phyloP scores from a whole-genome alignment of 225 moss, liverwort and hornwort species.

The Bryoerythrophyllum caledonicum region DNA sequence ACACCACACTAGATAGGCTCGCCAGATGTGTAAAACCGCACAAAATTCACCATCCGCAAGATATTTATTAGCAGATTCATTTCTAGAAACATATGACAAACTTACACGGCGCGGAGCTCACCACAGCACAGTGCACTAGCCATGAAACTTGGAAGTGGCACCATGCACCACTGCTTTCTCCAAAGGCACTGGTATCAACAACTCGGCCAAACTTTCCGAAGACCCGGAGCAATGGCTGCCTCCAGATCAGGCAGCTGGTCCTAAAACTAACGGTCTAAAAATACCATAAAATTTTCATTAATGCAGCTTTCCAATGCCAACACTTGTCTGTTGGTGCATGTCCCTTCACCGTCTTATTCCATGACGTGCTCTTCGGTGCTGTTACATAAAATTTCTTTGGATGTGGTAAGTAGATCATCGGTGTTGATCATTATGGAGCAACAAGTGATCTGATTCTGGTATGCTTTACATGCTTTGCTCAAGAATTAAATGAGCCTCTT shows the following conservation, averaged over 20 bases:
- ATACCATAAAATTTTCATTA: neutral
- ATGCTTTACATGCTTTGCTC: neutral
- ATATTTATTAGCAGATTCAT: neutral
- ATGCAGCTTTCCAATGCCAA: neutral
- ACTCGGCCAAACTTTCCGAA: neutral
- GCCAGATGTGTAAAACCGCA: neutral
- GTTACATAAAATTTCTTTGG: neutral
- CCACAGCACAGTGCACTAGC: neutral
- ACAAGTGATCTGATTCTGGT: neutral
- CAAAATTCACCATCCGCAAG: neutral
- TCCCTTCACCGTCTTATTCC: too few relatives aligned
- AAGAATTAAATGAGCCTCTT: too few relatives aligned
- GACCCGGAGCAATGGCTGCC: neutral
- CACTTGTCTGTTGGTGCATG: neutral
- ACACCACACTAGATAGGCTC: neutral
- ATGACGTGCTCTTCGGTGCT: neutral
- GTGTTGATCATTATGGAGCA: neutral
- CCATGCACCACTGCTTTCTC: neutral
- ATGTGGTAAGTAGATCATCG: neutral
- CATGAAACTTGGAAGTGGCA: neutral
- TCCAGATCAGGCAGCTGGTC: neutral
- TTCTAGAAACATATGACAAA: neutral
- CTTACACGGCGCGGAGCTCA: neutral
- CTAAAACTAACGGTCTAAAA: too few relatives aligned
- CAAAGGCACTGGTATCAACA: neutral